Percentiles rank a stretch among this genome's conserved stretches.
These are phyloP conservation scores for Colletotrichum magnum DNA, from an alignment of 2,329 filamentous ascomycete genomes.

Conservation along the genomic window DNA sequence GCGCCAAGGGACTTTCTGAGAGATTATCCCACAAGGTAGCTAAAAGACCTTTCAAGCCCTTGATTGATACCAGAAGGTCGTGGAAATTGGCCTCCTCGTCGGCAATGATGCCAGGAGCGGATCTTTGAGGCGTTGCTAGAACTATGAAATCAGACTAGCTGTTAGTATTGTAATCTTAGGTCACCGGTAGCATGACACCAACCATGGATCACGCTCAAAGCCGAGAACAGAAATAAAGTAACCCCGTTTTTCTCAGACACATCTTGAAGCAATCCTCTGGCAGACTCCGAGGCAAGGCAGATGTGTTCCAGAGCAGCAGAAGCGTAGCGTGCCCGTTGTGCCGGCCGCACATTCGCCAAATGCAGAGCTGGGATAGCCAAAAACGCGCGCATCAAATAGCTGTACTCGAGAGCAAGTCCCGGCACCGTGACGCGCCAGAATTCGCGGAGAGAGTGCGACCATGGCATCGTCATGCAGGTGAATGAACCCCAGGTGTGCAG, in stretches of 20 bases:
- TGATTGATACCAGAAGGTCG: not conserved
- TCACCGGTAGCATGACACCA: not conserved
- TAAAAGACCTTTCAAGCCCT: constrained; percentile 23
- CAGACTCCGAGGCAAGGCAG: constrained; percentile 9
- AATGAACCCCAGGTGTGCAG: constrained; percentile 20
- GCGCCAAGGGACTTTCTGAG: constrained; percentile 7
- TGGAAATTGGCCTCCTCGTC: constrained; percentile 16
- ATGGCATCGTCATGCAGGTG: constrained; percentile 9
- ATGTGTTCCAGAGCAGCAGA: constrained; percentile 26
- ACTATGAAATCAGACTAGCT: not conserved
- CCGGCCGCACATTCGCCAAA: constrained; percentile 2
- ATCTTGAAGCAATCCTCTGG: not conserved
- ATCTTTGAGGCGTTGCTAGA: constrained; percentile 3
- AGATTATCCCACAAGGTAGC: not conserved
- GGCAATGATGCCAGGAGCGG: not conserved
- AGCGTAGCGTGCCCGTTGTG: not conserved
- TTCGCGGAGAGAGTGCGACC: constrained; percentile 5
- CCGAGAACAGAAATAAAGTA: constrained; percentile 20
- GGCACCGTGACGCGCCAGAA: constrained; percentile 34
- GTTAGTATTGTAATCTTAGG: not conserved
- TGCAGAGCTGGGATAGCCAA: constrained; percentile 29
- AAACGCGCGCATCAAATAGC: constrained; percentile 24
- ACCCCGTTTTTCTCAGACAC: constrained; percentile 4
- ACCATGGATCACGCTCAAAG: constrained; percentile 11
- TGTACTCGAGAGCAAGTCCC: constrained; percentile 6